These are phyloP conservation scores for Talaromyces piceae DNA, from an alignment of 2,329 filamentous ascomycete species.

Conservation along the genomic window DNA sequence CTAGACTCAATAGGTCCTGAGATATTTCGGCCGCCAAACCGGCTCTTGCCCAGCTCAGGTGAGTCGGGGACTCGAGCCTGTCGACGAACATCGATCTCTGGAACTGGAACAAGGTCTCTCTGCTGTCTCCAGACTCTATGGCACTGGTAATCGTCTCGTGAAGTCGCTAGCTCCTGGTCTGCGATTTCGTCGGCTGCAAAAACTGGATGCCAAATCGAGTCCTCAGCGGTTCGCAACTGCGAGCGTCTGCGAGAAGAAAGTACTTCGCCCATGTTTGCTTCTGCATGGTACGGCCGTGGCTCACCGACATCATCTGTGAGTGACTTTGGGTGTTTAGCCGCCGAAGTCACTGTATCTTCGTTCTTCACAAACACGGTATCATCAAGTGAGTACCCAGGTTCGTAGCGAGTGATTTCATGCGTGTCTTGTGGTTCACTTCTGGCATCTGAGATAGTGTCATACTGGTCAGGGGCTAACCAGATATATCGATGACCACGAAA, in stretches of 20 bases:
- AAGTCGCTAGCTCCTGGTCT: neutral
- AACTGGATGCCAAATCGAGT: conserved; percentile 1
- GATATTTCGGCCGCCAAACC: conserved; percentile 13
- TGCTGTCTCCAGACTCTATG: conserved; percentile 8
- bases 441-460: conserved; percentile 1
- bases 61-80: conserved; percentile 5
- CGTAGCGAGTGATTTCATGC: neutral
- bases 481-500: conserved; percentile 1
- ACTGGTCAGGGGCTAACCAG: conserved; percentile 1
- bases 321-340: conserved; percentile 1
- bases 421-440: neutral
- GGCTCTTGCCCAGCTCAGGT: conserved; percentile 15
- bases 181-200: neutral
- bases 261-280: conserved; percentile 4
- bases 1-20: conserved; percentile 14
- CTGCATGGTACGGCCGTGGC: conserved; percentile 32
- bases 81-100: conserved; percentile 4
- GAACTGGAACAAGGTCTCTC: neutral
- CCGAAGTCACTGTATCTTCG: neutral
- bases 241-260: neutral
- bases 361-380: conserved; percentile 1
- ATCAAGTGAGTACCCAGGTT: conserved; percentile 1
- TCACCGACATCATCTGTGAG: conserved; percentile 24
- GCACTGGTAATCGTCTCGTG: conserved; percentile 1
- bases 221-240: neutral